phyloP scores from a whole-genome alignment of 176 grass and related monocot genomes.

The Stipa capillata region DNA sequence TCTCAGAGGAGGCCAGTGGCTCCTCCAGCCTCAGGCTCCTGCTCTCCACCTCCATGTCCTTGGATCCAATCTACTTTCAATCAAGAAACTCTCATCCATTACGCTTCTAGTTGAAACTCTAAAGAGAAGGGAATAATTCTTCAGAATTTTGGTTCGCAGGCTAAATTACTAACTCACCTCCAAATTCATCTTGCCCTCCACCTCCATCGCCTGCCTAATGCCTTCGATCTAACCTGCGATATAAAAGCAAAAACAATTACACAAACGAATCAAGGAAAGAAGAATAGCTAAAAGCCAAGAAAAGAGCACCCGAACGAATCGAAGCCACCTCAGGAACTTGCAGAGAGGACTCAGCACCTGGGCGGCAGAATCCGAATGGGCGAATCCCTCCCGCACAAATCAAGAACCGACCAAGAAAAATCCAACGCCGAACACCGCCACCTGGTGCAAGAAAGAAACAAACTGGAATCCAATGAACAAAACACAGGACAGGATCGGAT shows the following conservation, averaged over 20 bases:
- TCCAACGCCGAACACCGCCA: not conserved
- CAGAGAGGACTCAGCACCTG: not conserved
- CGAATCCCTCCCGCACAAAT: not conserved
- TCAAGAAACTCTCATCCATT: not conserved
- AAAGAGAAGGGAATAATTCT: not conserved
- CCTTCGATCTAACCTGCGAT: conserved; percentile 10
- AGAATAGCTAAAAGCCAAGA: not conserved
- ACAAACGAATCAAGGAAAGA: not conserved
- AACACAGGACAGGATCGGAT: not conserved
- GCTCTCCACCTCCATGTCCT: conserved; percentile 40
- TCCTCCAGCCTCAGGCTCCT: conserved; percentile 26
- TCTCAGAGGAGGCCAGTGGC: conserved; percentile 25
- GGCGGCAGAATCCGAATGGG: not conserved
- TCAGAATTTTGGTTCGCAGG: not conserved
- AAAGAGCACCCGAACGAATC: conserved; percentile 14
- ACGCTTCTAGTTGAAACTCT: not conserved
- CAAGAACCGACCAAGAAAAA: not conserved
- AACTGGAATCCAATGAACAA: conserved; percentile 10
- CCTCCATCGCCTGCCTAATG: conserved; percentile 5
- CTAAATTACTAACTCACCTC: conserved; percentile 16
- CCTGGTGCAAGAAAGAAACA: conserved; percentile 4
- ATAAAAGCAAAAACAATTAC: not conserved
- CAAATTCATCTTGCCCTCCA: conserved; percentile 25
- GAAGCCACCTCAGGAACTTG: conserved; percentile 38
- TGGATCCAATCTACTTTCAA: conserved; percentile 40